Base-by-base conservation (phyloP, 345 rosid genomes). In the Lumnitzera racemosa region DNA sequence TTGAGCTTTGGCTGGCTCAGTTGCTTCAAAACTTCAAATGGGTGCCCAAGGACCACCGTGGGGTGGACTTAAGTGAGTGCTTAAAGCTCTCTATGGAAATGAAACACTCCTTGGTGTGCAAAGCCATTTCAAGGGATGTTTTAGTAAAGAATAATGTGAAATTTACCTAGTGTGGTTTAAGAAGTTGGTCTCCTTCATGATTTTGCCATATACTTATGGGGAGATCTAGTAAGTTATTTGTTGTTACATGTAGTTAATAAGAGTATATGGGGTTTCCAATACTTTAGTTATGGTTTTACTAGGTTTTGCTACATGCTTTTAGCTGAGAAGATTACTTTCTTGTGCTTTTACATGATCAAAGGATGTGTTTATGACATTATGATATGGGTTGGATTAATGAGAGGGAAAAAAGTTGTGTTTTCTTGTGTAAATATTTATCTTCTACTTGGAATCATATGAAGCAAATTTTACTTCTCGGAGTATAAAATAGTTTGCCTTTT, bases 1-100 rank as follows among this genome's bases (percentile, higher is more conserved):
- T 76, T 17, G 77, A 78, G 60, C 73, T 81, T 23, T 81, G 83
- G 86, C 73, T 81, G 0, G 83, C 83, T 16, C 83, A 81, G 53
- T 49, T 81, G 58, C 74, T 81, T 24, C 86, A 71, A n/a, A 61
- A 14, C 58, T 74, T 73, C 68, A 63, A 61, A 0, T 81, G 80
- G 82, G 64, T 75, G 7, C 47, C 67, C 3, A 24, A 53, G 20
- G 61, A 65, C 3, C 20, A 43, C 47, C 24, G 12, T 15, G 63
- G 61, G 5, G 77, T 76, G 10, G 81, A 78, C 48, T 50, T 81
- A 29, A 41, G 77, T 5, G 86, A 81, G 62, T 24, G 52, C 14
- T 52, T 78, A 61, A 81, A 74, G 66, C 83, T 81, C 0, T 55
- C 86, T 17, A 24, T 76, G 77, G 81, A 81, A 72, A 76, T 78